Percentiles rank a stretch among this genome's conserved stretches.
These are phyloP conservation scores for Suillus spraguei DNA, from an alignment of 768 basidiomycete genomes.

Conservation along the genomic window DNA sequence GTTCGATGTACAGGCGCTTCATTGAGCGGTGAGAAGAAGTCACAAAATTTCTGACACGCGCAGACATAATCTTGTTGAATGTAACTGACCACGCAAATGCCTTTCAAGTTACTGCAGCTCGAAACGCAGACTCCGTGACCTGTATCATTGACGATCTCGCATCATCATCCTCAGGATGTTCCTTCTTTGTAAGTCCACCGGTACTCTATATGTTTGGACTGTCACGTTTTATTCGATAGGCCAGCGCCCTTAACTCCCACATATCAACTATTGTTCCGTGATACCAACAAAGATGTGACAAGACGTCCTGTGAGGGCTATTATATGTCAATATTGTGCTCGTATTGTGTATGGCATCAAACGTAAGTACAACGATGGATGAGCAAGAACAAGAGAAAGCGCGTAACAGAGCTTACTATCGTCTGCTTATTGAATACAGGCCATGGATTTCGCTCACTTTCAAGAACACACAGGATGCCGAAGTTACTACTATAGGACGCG, in stretches of 20 bases:
- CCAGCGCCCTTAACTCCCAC: background rate
- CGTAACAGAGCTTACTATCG: background rate
- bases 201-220: background rate
- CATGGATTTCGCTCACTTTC: slow-evolving; percentile 53
- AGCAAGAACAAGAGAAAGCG: background rate
- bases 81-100: no score
- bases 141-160: no score
- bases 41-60: no score
- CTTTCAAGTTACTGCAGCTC: no score
- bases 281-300: background rate
- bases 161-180: no score
- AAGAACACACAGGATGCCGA: slow-evolving; percentile 36
- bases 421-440: slow-evolving; percentile 34
- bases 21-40: no score
- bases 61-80: no score
- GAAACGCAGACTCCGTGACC: no score
- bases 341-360: background rate
- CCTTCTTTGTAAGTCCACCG: background rate
- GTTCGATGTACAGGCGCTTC: no score
- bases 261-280: background rate
- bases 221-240: background rate
- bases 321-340: background rate
- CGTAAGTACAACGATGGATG: background rate
- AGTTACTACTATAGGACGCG: slow-evolving; percentile 53
- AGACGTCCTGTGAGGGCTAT: background rate